These are phyloP conservation scores for Penicillium polonicum DNA, from an alignment of 2,329 filamentous ascomycete species.

Conservation along the genomic window DNA sequence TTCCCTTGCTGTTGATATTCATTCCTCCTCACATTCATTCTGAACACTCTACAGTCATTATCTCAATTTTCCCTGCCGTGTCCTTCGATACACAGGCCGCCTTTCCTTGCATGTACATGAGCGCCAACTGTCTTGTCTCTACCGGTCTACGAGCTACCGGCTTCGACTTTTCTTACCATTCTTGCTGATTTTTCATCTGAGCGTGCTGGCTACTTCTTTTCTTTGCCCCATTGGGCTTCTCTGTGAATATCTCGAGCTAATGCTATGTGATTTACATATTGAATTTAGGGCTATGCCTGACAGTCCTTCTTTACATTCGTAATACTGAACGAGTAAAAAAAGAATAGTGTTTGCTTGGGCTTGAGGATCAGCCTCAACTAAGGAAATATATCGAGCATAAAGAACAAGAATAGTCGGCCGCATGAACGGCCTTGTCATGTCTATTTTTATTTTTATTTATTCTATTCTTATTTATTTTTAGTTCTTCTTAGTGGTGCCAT, in stretches of 20 bases:
- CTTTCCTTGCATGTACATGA: conserved; percentile 26
- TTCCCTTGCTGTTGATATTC: neutral
- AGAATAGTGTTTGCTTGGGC: neutral
- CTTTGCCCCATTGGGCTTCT: neutral
- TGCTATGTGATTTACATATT: conserved; percentile 1
- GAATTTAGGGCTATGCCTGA: neutral
- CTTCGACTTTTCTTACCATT: conserved; percentile 10
- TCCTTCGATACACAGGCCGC: neutral
- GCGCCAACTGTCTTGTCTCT: conserved; percentile 20
- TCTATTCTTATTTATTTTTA: too few species aligned
- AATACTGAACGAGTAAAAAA: neutral
- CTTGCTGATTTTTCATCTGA: conserved; percentile 9
- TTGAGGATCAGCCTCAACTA: neutral
- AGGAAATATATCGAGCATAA: too few species aligned
- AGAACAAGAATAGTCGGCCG: too few species aligned
- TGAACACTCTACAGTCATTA: neutral
- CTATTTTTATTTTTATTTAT: too few species aligned
- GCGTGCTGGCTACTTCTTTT: neutral
- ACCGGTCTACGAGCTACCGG: conserved; percentile 2
- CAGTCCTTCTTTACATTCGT: neutral
- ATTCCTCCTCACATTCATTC: neutral
- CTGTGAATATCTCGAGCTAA: conserved; percentile 3
- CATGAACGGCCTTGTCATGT: too few species aligned
- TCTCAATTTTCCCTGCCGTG: neutral
- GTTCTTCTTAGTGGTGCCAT: too few species aligned